Conservation (phyloP, 139 green algal genomes). For the Eudorina sp. region DNA sequence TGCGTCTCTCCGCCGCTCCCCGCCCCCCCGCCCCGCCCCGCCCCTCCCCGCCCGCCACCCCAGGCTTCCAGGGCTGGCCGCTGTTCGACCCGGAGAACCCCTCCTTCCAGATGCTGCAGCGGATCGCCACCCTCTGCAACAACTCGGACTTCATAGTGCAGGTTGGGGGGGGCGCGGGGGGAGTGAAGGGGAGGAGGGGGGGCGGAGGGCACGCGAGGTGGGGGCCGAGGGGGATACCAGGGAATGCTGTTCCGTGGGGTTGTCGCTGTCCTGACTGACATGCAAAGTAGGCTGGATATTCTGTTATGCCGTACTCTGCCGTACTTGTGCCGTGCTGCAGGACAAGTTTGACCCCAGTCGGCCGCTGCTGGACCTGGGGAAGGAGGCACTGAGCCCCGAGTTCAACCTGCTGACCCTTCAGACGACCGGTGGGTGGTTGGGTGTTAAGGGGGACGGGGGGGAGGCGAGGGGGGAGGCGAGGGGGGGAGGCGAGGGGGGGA, state of each 20-base stretch:
- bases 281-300: too few species aligned
- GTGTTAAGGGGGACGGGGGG: too few species aligned
- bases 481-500: too few species aligned
- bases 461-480: too few species aligned
- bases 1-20: not conserved
- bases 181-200: not conserved
- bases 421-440: conserved; percentile 16
- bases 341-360: conserved; percentile 60
- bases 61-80: conserved; percentile 55
- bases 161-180: not conserved
- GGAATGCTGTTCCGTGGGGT: too few species aligned
- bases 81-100: conserved; percentile 50
- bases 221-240: too few species aligned
- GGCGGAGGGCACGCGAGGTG: not conserved
- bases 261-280: too few species aligned
- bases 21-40: not conserved
- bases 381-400: conserved; percentile 62
- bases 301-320: too few species aligned
- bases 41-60: not conserved
- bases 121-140: conserved; percentile 81
- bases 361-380: conserved; percentile 54
- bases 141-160: conserved; percentile 78
- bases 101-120: conserved; percentile 75
- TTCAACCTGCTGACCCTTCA: conserved; percentile 83
- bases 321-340: not conserved